phyloP scores from a whole-genome alignment of 176 grass and related monocot species.

The Guadua angustifolia region DNA sequence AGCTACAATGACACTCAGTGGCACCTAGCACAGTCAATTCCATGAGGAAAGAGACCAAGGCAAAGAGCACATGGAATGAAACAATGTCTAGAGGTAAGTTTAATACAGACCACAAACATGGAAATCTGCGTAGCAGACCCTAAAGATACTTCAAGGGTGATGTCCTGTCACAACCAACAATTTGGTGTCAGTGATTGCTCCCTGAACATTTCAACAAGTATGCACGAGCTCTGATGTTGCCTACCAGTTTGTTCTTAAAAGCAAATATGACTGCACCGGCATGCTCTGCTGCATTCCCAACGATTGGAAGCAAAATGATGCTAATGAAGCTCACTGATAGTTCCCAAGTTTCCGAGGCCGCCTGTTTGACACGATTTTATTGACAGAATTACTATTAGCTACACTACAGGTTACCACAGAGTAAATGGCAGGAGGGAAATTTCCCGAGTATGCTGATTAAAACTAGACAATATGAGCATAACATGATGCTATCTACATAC shows the following conservation, averaged over 20 bases:
- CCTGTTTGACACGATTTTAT: conserved; percentile 47
- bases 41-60: conserved; percentile 9
- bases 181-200: conserved; percentile 6
- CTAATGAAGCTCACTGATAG: conserved; percentile 82
- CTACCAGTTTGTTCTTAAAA: conserved; percentile 75
- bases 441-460: neutral
- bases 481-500: conserved; percentile 39
- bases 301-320: conserved; percentile 78
- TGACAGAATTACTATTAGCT: conserved; percentile 30
- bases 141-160: conserved; percentile 76
- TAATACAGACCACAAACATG: conserved; percentile 81
- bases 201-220: neutral
- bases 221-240: conserved; percentile 8
- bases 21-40: conserved; percentile 52
- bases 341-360: conserved; percentile 68
- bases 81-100: conserved; percentile 14
- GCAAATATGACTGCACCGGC: conserved; percentile 80
- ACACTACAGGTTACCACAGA: conserved; percentile 40
- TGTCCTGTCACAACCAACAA: conserved; percentile 54
- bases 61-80: conserved; percentile 33
- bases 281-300: conserved; percentile 86
- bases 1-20: conserved; percentile 70
- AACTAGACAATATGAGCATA: conserved; percentile 1
- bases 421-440: neutral
- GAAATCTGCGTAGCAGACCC: conserved; percentile 82